Evolutionary conservation across 2,329 filamentous ascomycete species (phyloP), one percentile per base, ranked within the genome.

Genomic region (Capronia epimyces): DNA sequence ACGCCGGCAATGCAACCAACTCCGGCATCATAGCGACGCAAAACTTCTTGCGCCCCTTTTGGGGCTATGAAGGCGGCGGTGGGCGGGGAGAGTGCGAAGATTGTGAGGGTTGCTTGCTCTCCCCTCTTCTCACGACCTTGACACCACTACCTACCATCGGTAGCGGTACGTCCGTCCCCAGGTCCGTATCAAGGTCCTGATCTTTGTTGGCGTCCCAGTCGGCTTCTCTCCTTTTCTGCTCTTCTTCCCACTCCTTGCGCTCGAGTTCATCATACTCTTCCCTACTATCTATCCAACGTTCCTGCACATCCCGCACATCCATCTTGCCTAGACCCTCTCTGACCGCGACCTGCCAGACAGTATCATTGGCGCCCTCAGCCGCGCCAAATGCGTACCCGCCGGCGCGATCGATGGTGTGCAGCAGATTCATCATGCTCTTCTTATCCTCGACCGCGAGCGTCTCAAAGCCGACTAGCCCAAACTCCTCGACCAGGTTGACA

Each of bases 331-430:
- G 72, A 2, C 79, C 78, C 56, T 83, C 79, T 50, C 89, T 82
- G 82, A 97, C 95, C 2, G 93, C 89, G 39, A 97, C 83, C 64
- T 94, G 88, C 93, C 93, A 98, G n/a, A 98, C 81, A 5, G 86
- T 90, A 66, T 98, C 91, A 62, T 97, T 96, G 40, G 89, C 88
- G 1, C 89, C 91, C 66, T 96, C 89, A 0, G 89, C 86, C 3
- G 85, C 80, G 0, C 90, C 90, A 71, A 98, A 96, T 1, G 89
- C 86, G 70, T 97, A 97, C 0, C 93, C 93, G 8, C 88, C 85
- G 0, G 93, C 91, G 36, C 93, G 81, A 67, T 98, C 93, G 64
- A 98, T 90, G 1, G 91, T 84, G 40, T 86, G 82, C 45, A 98
- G 73, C 3, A 98, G 75, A 61, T 87, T 84, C 81, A 94, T 94